These are phyloP conservation scores for Vigna hirtella DNA, from an alignment of 306 rosid genomes.

Conservation along the genomic window DNA sequence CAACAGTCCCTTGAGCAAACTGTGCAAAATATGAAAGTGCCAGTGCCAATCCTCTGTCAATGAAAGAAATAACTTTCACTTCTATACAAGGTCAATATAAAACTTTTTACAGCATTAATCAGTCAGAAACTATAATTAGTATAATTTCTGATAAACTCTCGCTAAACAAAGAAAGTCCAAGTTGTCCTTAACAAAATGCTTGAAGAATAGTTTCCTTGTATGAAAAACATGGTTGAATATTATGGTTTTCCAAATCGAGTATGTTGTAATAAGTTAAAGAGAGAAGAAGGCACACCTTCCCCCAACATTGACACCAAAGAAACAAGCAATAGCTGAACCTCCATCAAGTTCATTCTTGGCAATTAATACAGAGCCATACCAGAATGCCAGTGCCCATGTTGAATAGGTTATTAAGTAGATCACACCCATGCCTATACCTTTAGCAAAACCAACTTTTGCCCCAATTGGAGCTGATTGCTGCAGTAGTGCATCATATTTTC, in stretches of 20 bases:
- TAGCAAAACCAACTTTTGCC: conserved; percentile 77
- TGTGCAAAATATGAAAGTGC: conserved; percentile 88
- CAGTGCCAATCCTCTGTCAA: conserved; percentile 82
- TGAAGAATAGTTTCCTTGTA: no score
- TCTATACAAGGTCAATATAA: background rate
- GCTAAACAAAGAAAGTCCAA: background rate
- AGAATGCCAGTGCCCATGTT: conserved; percentile 95
- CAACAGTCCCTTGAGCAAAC: conserved; percentile 88
- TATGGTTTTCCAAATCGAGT: conserved; percentile 28
- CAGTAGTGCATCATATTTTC: conserved; percentile 61
- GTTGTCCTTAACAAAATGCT: background rate
- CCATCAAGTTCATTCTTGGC: conserved; percentile 64
- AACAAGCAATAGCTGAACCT: conserved; percentile 89
- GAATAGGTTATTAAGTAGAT: conserved; percentile 84
- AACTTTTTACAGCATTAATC: background rate
- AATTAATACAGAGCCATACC: conserved; percentile 80
- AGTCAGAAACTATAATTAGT: background rate
- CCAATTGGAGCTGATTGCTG: conserved; percentile 74
- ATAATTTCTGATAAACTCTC: background rate
- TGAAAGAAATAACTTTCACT: background rate
- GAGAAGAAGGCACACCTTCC: conserved; percentile 66
- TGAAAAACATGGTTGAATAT: background rate
- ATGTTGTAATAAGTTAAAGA: background rate
- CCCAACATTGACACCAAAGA: conserved; percentile 89
- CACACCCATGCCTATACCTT: conserved; percentile 87